Evolutionary conservation across 1,284 basidiomycete species (phyloP).

Genomic region (Tilletia walkeri): DNA sequence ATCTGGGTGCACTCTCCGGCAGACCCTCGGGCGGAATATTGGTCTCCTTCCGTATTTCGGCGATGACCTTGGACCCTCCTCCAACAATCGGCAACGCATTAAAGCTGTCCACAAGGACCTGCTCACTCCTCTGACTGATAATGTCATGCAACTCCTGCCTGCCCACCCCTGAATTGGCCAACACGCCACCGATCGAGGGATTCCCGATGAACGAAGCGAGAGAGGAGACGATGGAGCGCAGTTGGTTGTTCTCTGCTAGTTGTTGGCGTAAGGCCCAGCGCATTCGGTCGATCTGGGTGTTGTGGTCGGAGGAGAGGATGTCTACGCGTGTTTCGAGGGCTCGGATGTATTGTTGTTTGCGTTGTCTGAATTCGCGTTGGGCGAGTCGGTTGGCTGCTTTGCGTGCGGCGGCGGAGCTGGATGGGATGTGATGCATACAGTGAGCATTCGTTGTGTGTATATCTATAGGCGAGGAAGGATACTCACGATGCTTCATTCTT

Average conservation of each 20-base stretch:
- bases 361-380: constrained; percentile 49
- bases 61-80: constrained; percentile 39
- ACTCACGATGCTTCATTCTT: constrained; percentile 4
- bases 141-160: constrained; percentile 33
- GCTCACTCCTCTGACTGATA: constrained; percentile 37
- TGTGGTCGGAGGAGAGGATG: constrained; percentile 45
- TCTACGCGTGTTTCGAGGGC: constrained; percentile 48
- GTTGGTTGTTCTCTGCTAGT: constrained; percentile 45
- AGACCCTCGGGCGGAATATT: constrained; percentile 47
- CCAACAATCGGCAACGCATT: constrained; percentile 43
- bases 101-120: constrained; percentile 44
- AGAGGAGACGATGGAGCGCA: constrained; percentile 36
- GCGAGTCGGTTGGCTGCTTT: constrained; percentile 50
- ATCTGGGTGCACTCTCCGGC: constrained; percentile 30
- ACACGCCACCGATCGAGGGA: constrained; percentile 35
- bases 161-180: constrained; percentile 35
- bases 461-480: neutral
- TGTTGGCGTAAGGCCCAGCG: constrained; percentile 38
- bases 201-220: constrained; percentile 44
- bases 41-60: constrained; percentile 39
- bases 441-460: neutral
- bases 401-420: constrained; percentile 28
- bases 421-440: constrained; percentile 13
- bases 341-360: constrained; percentile 51
- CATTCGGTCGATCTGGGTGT: constrained; percentile 47